Evolutionary conservation across 805 yeast species (phyloP).

Genomic region (Saccharomycopsis malanga): DNA sequence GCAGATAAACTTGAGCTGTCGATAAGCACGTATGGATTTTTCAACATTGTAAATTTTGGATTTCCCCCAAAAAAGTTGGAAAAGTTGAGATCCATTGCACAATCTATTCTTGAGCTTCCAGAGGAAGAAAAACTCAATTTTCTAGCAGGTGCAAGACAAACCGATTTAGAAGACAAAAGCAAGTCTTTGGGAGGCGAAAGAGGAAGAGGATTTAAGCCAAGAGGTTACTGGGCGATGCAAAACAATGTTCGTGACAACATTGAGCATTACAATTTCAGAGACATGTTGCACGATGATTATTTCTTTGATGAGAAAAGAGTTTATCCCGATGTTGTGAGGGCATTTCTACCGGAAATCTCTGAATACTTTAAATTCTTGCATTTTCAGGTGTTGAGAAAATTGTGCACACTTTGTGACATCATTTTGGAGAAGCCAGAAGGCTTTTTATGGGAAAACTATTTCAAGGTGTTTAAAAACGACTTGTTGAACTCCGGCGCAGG

Average conservation of each 20-base stretch:
- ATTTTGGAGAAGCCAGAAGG: conserved; percentile 42
- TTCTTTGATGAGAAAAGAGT: not conserved
- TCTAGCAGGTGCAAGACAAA: conserved; percentile 30
- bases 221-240: conserved; percentile 36
- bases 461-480: conserved; percentile 31
- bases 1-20: conserved; percentile 36
- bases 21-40: conserved; percentile 37
- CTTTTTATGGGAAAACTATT: conserved; percentile 32
- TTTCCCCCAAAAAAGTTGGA: conserved; percentile 26
- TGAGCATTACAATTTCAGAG: conserved; percentile 34
- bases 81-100: conserved; percentile 30
- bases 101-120: conserved; percentile 28
- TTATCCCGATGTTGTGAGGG: conserved; percentile 26
- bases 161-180: conserved; percentile 27
- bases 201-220: conserved; percentile 37
- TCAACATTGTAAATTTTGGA: conserved; percentile 26
- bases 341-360: conserved; percentile 34
- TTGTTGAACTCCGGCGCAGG: conserved; percentile 34
- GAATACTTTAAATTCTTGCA: conserved; percentile 36
- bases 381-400: conserved; percentile 31
- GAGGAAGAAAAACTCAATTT: conserved; percentile 26
- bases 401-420: conserved; percentile 37
- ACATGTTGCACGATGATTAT: conserved; percentile 18
- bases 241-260: conserved; percentile 34
- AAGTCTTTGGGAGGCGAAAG: conserved; percentile 33